Evolutionary conservation across 176 grass and related monocot genomes (phyloP).

Genomic region (Lolium multiflorum): DNA sequence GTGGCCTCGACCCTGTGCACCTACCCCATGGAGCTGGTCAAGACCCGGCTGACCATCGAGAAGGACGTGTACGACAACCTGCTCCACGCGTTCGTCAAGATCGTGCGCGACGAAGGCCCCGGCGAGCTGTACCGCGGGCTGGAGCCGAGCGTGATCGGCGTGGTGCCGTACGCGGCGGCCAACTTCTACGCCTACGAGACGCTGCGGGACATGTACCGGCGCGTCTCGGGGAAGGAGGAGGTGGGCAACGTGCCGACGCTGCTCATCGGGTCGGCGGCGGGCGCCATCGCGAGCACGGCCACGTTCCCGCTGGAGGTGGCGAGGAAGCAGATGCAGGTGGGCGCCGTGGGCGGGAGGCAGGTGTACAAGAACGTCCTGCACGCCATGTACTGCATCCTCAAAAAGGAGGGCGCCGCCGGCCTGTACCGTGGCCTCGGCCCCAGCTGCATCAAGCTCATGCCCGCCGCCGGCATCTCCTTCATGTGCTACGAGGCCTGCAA

Average conservation of each 20-base stretch:
- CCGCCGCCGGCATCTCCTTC: constrained; percentile 87
- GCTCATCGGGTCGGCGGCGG: constrained; percentile 72
- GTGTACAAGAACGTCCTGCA: constrained; percentile 80
- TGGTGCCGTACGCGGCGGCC: constrained; percentile 80
- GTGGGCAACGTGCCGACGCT: constrained; percentile 59
- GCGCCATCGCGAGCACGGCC: constrained; percentile 77
- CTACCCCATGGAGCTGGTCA: constrained; percentile 87
- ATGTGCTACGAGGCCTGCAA: constrained; percentile 95
- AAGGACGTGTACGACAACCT: constrained; percentile 78
- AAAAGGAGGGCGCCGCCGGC: constrained; percentile 61
- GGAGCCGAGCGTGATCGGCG: constrained; percentile 78
- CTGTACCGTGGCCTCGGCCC: constrained; percentile 81
- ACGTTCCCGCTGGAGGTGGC: constrained; percentile 97
- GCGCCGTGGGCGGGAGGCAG: constrained; percentile 71
- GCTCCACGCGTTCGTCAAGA: constrained; percentile 76
- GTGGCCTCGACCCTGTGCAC: constrained; percentile 84
- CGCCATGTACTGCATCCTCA: constrained; percentile 74
- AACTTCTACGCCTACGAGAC: constrained; percentile 87
- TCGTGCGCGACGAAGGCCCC: constrained; percentile 63
- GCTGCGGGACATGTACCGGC: constrained; percentile 61
- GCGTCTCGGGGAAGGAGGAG: constrained; percentile 50
- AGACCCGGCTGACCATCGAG: constrained; percentile 93
- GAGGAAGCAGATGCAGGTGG: constrained; percentile 86
- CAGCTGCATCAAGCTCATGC: constrained; percentile 89
- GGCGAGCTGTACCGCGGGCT: constrained; percentile 80